Evolutionary conservation across 2,329 filamentous ascomycete genomes (phyloP).

Genomic region (Colletotrichum sp.): DNA sequence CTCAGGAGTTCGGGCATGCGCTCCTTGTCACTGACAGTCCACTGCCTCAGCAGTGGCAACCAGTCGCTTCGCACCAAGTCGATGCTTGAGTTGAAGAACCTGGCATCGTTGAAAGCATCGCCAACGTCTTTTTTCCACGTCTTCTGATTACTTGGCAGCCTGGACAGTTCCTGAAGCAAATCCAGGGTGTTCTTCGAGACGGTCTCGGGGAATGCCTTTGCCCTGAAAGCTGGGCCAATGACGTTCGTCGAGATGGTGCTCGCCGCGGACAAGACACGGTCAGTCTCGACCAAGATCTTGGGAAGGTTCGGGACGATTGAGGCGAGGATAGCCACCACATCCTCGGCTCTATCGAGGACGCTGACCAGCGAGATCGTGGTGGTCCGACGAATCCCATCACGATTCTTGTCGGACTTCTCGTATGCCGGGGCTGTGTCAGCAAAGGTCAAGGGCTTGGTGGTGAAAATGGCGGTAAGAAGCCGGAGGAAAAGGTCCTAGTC

Average conservation of each 20-base stretch:
- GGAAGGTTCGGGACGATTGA: slow-evolving; percentile 80
- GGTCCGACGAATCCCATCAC: slow-evolving; percentile 42
- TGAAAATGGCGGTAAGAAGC: slow-evolving; percentile 91
- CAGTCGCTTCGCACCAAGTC: slow-evolving; percentile 74
- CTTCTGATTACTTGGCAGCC: slow-evolving; percentile 81
- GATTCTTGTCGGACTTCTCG: slow-evolving; percentile 43
- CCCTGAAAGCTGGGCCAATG: slow-evolving; percentile 80
- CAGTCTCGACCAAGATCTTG: slow-evolving; percentile 83
- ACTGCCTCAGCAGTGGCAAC: slow-evolving; percentile 84
- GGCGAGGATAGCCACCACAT: slow-evolving; percentile 81
- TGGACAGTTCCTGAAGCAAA: slow-evolving; percentile 78
- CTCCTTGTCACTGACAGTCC: slow-evolving; percentile 86
- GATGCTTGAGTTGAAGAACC: slow-evolving; percentile 78
- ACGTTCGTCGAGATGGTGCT: slow-evolving; percentile 83
- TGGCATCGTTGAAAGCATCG: slow-evolving; percentile 89
- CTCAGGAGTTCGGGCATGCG: slow-evolving; percentile 80
- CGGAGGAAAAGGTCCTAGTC: slow-evolving; percentile 83
- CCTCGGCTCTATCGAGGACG: slow-evolving; percentile 63
- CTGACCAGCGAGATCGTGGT: slow-evolving; percentile 28
- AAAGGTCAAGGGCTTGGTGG: slow-evolving; percentile 80
- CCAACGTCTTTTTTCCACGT: slow-evolving; percentile 90
- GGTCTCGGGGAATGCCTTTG: slow-evolving; percentile 86
- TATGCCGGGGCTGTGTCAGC: slow-evolving; percentile 52
- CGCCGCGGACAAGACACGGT: slow-evolving; percentile 80
- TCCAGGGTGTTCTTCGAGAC: slow-evolving; percentile 73